Evolutionary conservation across 2,329 filamentous ascomycete species (phyloP).

Genomic region (Colletotrichum musae): DNA sequence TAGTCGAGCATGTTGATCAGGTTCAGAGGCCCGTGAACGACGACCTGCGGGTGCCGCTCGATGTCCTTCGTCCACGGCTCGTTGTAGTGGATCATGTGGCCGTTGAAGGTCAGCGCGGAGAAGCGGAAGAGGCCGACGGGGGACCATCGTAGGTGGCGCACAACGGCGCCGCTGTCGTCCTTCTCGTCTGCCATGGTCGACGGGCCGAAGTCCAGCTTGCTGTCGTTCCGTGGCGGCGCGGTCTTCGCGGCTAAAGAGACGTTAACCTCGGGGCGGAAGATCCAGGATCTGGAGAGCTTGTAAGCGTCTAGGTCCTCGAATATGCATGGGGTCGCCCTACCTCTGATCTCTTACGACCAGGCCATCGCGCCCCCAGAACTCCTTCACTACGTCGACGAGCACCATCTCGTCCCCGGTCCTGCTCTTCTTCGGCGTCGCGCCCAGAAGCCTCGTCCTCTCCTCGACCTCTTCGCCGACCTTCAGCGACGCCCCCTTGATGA

Average conservation of each 20-base stretch:
- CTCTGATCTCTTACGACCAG: constrained; percentile 69
- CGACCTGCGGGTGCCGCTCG: constrained; percentile 78
- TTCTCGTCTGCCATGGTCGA: constrained; percentile 14
- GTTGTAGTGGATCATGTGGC: constrained; percentile 88
- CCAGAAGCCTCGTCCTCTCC: constrained; percentile 70
- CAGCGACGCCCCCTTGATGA: constrained; percentile 55
- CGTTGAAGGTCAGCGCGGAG: constrained; percentile 88
- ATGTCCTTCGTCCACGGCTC: constrained; percentile 73
- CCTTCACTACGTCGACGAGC: constrained; percentile 75
- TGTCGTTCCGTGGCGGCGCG: constrained; percentile 34
- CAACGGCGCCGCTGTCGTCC: constrained; percentile 35
- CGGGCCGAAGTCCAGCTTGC: constrained; percentile 6
- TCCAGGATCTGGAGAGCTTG: constrained; percentile 54
- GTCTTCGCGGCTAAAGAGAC: constrained; percentile 35
- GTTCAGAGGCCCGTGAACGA: constrained; percentile 87
- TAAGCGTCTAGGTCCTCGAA: background rate
- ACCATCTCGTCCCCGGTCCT: constrained; percentile 73
- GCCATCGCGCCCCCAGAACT: constrained; percentile 66
- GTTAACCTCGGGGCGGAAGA: constrained; percentile 58
- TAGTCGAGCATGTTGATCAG: constrained; percentile 81
- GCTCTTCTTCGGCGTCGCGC: constrained; percentile 68
- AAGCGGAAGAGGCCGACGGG: constrained; percentile 79
- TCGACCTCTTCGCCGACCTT: constrained; percentile 68
- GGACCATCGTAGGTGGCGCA: constrained; percentile 58
- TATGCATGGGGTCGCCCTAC: constrained; percentile 44